Percentiles rank a stretch among this genome's conserved stretches.
These are phyloP conservation scores for Cladorrhinum sp. DNA, from an alignment of 2,329 filamentous ascomycete genomes.

Conservation along the genomic window DNA sequence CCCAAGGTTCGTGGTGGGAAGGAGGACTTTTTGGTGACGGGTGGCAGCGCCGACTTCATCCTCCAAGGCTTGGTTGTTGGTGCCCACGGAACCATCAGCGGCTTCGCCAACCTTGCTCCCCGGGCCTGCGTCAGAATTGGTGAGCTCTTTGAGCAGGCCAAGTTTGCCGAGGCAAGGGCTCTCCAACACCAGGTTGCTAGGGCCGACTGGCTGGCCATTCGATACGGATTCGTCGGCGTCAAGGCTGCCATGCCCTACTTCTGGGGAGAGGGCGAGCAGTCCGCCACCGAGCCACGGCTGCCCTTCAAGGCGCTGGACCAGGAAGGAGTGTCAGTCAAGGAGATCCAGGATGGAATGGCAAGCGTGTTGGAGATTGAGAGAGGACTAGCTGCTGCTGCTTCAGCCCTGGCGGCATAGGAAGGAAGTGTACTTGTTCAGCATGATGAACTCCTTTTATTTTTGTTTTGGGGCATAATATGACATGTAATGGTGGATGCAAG, in stretches of 20 bases:
- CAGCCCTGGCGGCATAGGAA: slow-evolving; percentile 28
- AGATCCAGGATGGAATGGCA: slow-evolving; percentile 35
- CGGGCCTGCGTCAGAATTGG: slow-evolving; percentile 60
- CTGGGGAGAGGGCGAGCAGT: slow-evolving; percentile 34
- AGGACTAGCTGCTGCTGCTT: slow-evolving; percentile 11
- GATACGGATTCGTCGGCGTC: slow-evolving; percentile 48
- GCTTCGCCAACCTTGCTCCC: slow-evolving; percentile 66
- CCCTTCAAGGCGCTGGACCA: slow-evolving; percentile 38
- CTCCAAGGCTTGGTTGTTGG: slow-evolving; percentile 68
- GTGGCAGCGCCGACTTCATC: slow-evolving; percentile 71
- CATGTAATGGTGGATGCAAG: too few relatives aligned
- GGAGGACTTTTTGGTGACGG: slow-evolving; percentile 62
- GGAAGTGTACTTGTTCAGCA: too few relatives aligned
- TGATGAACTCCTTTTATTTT: too few relatives aligned
- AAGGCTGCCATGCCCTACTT: slow-evolving; percentile 45
- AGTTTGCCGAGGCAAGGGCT: slow-evolving; percentile 55
- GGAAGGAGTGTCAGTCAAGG: slow-evolving; percentile 34
- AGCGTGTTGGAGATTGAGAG: slow-evolving; percentile 33
- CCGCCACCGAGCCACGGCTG: slow-evolving; percentile 36
- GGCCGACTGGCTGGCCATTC: slow-evolving; percentile 46
- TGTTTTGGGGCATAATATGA: too few relatives aligned
- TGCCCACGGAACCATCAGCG: slow-evolving; percentile 69
- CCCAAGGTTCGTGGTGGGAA: slow-evolving; percentile 20
- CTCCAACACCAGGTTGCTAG: slow-evolving; percentile 50
- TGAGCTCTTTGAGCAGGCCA: slow-evolving; percentile 58